Percentiles rank a stretch among this genome's conserved stretches.
Evolutionary conservation across 192 early-diverging fungal genomes (phyloP).

Genomic region (Anaeromyces robustus): DNA sequence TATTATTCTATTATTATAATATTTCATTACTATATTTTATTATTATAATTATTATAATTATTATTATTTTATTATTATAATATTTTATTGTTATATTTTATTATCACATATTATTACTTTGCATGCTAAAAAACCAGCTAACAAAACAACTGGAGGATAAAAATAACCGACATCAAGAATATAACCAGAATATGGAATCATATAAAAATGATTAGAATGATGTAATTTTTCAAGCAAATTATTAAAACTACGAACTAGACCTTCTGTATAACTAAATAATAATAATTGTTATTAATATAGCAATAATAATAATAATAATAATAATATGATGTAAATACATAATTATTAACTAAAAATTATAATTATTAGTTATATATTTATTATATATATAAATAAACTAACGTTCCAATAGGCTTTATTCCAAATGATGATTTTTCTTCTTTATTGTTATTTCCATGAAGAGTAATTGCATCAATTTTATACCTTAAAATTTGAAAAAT

Average conservation of each 20-base stretch:
- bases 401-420: background rate
- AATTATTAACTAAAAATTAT: no score
- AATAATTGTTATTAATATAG: background rate
- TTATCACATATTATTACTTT: no score
- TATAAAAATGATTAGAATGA: background rate
- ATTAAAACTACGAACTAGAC: background rate
- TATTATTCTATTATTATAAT: no score
- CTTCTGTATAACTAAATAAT: background rate
- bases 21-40: no score
- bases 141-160: background rate
- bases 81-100: no score
- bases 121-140: background rate
- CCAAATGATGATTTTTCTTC: background rate
- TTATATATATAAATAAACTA: no score
- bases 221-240: background rate
- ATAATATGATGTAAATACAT: no score
- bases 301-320: no score
- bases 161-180: background rate
- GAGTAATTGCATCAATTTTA: background rate
- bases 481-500: background rate
- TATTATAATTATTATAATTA: no score
- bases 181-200: background rate
- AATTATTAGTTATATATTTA: background rate
- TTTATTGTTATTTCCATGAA: background rate
- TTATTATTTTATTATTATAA: no score